Evolutionary conservation across 2,329 filamentous ascomycete genomes (phyloP).

Genomic region (Claviceps humidiphila): DNA sequence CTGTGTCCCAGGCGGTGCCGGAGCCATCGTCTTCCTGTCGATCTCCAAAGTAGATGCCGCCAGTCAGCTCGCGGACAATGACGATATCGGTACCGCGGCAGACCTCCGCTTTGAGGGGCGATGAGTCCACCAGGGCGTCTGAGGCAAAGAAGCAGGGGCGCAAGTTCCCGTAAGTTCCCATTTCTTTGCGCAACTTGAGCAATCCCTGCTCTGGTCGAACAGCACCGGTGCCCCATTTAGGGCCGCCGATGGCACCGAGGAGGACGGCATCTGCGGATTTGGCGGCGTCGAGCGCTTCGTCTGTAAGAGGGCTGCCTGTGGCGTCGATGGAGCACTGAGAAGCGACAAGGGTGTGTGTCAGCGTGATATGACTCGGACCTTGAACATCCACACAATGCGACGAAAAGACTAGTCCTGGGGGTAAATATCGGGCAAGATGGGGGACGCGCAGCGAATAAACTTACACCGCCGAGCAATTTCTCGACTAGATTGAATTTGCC

Average conservation of each 20-base stretch:
- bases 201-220: conserved; percentile 90
- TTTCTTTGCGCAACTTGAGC: conserved; percentile 81
- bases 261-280: conserved; percentile 81
- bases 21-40: conserved; percentile 39
- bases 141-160: conserved; percentile 93
- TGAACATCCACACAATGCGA: neutral
- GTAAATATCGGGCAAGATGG: conserved; percentile 1
- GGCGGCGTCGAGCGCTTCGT: conserved; percentile 69
- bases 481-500: conserved; percentile 76
- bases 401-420: neutral
- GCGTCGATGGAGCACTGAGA: conserved; percentile 75
- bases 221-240: conserved; percentile 81
- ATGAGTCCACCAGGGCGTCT: conserved; percentile 68
- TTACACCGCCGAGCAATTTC: conserved; percentile 77
- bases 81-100: conserved; percentile 84
- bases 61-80: conserved; percentile 83
- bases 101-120: conserved; percentile 74
- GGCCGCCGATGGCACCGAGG: conserved; percentile 88
- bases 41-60: conserved; percentile 92
- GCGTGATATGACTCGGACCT: neutral
- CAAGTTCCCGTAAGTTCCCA: conserved; percentile 88
- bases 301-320: conserved; percentile 64
- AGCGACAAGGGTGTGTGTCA: neutral
- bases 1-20: conserved; percentile 66
- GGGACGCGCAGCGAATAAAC: conserved; percentile 21